Base-by-base conservation (phyloP, 2,329 filamentous ascomycete genomes). In the Neonectria hederae region DNA sequence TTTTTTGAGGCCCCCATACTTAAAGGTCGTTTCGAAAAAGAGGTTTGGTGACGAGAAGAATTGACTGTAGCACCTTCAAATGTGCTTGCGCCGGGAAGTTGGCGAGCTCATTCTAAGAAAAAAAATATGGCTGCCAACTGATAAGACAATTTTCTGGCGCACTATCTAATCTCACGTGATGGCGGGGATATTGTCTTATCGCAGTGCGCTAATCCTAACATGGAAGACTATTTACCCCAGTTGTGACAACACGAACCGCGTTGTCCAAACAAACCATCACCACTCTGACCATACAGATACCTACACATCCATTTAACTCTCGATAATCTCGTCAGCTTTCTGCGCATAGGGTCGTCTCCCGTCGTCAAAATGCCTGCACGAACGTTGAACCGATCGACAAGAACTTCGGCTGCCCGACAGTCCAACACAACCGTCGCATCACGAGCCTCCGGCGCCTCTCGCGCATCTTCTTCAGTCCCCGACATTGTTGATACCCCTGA, bases 401-500 rank as follows among this genome's bases (percentile, higher is more conserved):
- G 83, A 71, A 78, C 80, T 45, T 81, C 84, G 56, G 78, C 80
- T 51, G 48, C 48, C n/a, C 30, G 48, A 51, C 48, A 51, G 28
- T 51, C 48, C n/a, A 51, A 51, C 28, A n/a, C 48, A 21, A 51
- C 48, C 48, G 26, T 51, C 26, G 10, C 48, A 63, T 74, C 82
- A 54, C 81, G 83, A 68, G 75, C 79, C 17, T 84, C 84, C 3
- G 80, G 77, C 35, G 77, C 81, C 9, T 86, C 85, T 53, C 82
- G 83, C 55, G 77, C 78, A 32, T 84, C 84, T 5, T 80, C 84
- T 4, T 80, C 84, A 5, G 73, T 78, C n/a, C 90, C 92, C 42
- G 93, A 97, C 76, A 90, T 92, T 59, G 87, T 90, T 72, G 94
- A 97, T 76, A 86, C 89, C 4, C 87, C 89, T 57, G 84, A 88